phyloP scores from a whole-genome alignment of 2,329 filamentous ascomycete genomes.

The Fusarium bactridioides region DNA sequence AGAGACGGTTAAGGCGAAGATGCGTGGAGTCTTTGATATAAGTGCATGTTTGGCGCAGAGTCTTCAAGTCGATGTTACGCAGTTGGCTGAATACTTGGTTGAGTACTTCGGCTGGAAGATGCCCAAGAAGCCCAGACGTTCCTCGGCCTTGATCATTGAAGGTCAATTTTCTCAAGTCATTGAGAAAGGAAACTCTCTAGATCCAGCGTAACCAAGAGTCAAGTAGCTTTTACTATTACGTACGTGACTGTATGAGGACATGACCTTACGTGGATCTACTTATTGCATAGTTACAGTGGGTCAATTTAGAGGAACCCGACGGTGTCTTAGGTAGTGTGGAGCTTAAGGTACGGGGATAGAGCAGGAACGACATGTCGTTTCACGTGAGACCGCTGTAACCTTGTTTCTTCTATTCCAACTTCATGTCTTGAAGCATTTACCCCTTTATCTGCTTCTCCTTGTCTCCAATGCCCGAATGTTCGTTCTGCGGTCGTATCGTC shows the following conservation, averaged over 20 bases:
- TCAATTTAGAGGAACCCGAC: too few species aligned
- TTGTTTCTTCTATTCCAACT: background rate
- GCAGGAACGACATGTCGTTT: background rate
- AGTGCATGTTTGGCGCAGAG: background rate
- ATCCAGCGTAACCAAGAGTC: too few species aligned
- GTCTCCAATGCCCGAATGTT: background rate
- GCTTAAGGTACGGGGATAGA: background rate
- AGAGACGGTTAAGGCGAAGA: background rate
- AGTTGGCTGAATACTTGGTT: too few species aligned
- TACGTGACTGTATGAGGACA: background rate
- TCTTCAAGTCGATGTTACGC: background rate
- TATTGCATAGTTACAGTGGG: background rate
- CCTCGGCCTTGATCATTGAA: too few species aligned
- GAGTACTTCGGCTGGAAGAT: too few species aligned
- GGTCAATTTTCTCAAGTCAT: too few species aligned
- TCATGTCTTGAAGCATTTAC: background rate
- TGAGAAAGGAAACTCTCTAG: too few species aligned
- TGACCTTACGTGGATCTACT: background rate
- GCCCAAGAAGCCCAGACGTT: too few species aligned
- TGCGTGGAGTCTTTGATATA: background rate
- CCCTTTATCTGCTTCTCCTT: fast-evolving
- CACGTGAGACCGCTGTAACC: slow-evolving; percentile 9
- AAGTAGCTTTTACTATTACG: too few species aligned
- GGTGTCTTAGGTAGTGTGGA: background rate
- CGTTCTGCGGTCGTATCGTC: background rate